Evolutionary conservation across 495 filamentous ascomycete species (phyloP).

Genomic region (Tuber brumale): DNA sequence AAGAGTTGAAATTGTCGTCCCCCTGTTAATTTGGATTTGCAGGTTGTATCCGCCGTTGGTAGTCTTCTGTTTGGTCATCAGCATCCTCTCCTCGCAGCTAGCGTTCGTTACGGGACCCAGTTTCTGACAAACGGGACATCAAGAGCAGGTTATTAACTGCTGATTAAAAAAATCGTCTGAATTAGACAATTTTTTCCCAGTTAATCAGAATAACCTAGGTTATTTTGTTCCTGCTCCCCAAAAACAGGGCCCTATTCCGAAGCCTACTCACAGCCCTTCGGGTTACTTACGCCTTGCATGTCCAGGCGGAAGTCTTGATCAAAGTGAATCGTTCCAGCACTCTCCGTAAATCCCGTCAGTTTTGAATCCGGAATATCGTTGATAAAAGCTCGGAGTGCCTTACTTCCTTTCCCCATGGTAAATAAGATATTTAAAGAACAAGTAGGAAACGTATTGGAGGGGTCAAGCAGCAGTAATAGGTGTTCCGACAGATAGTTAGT

Average conservation of each 20-base stretch:
- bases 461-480: neutral
- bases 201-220: too few relatives aligned
- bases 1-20: too few relatives aligned
- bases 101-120: too few relatives aligned
- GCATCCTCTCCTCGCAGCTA: too few relatives aligned
- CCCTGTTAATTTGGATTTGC: too few relatives aligned
- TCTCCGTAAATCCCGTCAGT: neutral
- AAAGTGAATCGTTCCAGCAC: neutral
- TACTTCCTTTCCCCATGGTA: neutral
- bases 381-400: neutral
- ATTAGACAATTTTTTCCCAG: too few relatives aligned
- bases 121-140: too few relatives aligned
- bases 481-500: neutral
- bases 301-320: neutral
- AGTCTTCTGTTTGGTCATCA: too few relatives aligned
- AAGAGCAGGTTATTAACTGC: too few relatives aligned
- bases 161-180: too few relatives aligned
- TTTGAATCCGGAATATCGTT: neutral
- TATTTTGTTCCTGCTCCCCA: too few relatives aligned
- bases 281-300: neutral
- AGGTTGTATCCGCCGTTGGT: too few relatives aligned
- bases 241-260: neutral
- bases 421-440: neutral
- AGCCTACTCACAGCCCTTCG: neutral
- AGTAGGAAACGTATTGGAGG: neutral